Base-by-base conservation (phyloP, 116 monocot genomes). In the Thalassia testudinum region DNA sequence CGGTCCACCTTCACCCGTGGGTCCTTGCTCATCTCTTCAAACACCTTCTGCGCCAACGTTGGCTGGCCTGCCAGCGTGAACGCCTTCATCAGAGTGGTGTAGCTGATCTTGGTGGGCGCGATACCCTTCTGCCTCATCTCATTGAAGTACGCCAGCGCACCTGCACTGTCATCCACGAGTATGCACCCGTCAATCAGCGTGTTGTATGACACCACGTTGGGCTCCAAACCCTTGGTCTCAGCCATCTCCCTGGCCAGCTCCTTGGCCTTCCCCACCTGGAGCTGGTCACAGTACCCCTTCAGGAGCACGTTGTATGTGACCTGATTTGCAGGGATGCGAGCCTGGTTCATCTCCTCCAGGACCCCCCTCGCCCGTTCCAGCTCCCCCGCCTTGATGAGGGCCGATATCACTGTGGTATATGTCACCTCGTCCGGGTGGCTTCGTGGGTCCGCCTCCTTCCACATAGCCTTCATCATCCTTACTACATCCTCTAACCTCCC, bases 81-180 rank as follows among this genome's bases (percentile, higher is more conserved):
- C 2, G 89, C 95, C 73, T 95, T 95, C 95, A 95, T 95, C 57
- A 88, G 56, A 0, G 95, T 95, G 11, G 95, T 95, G 81, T 95
- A 95, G 65, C 95, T 95, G 18, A 85, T 76, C 47, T 77, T 79
- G 3, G 80, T 73, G 15, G 89, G 95, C 6, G 85, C 70, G 18
- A 95, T 95, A 24, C 88, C 81, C 0, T 63, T 63, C 59, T 75
- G 76, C 14, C 95, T 59, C 95, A 95, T 95, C 65, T 95, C 82
- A 42, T 88, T 88, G 63, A 88, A 95, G 74, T 65, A 85, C 20
- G 77, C 69, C 69, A 95, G 56, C 13, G 95, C 95, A 0, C 89
- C 76, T 0, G 88, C 72, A 44, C 74, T 82, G 56, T 95, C 82
- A 21, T 95, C 88, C 1, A 82, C 63, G 10, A 73, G 68, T 37